phyloP scores from a whole-genome alignment of 2,329 filamentous ascomycete genomes.

The Ophiostoma australiae region DNA sequence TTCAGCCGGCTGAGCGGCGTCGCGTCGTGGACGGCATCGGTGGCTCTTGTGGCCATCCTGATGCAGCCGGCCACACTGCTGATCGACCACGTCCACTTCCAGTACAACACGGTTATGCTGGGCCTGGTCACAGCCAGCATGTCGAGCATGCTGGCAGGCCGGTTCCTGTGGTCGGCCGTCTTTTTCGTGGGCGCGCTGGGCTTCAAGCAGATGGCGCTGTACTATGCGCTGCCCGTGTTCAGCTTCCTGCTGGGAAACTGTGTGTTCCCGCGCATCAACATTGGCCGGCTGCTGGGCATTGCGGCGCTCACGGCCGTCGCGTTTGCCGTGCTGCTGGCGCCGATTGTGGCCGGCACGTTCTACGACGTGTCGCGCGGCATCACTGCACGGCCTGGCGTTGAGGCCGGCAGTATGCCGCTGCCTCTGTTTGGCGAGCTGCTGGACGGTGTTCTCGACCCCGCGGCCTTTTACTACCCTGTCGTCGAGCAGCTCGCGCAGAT shows the following conservation, averaged over 20 bases:
- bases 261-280: constrained; percentile 65
- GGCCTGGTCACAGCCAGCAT: constrained; percentile 81
- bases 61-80: constrained; percentile 89
- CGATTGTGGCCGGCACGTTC: constrained; percentile 66
- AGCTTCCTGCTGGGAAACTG: constrained; percentile 85
- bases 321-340: constrained; percentile 70
- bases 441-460: constrained; percentile 50
- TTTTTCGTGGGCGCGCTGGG: constrained; percentile 93
- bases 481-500: constrained; percentile 76
- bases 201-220: constrained; percentile 99
- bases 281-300: constrained; percentile 67
- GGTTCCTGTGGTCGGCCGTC: constrained; percentile 80
- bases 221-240: constrained; percentile 91
- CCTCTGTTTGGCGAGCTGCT: constrained; percentile 55
- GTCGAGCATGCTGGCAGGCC: constrained; percentile 80
- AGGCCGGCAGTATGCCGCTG: constrained; percentile 56
- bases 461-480: constrained; percentile 67
- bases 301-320: constrained; percentile 65
- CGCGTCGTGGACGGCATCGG: constrained; percentile 73
- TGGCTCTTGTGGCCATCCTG: constrained; percentile 82
- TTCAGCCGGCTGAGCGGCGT: constrained; percentile 72
- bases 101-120: constrained; percentile 98
- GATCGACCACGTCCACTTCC: constrained; percentile 92
- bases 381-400: constrained; percentile 50
- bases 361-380: constrained; percentile 65